Percentiles rank a stretch among this genome's conserved stretches.
These are phyloP conservation scores for Neurospora hispaniola DNA, from an alignment of 495 filamentous ascomycete genomes.

Conservation along the genomic window DNA sequence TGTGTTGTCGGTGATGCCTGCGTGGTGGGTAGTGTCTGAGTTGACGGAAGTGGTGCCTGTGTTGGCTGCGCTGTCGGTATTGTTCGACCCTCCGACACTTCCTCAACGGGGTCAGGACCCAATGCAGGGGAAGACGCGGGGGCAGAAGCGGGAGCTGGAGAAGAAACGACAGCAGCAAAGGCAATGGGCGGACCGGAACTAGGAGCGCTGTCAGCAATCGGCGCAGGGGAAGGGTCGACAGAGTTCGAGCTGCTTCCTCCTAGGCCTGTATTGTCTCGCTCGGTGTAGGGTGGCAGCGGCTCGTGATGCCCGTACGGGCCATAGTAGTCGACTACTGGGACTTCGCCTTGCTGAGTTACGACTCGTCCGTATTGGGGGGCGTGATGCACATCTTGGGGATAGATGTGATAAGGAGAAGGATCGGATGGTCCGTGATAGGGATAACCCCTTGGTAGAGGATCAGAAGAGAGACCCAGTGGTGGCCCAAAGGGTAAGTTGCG, in stretches of 20 bases:
- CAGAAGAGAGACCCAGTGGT: neutral
- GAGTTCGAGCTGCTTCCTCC: conserved; percentile 14
- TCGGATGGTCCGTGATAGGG: conserved; percentile 51
- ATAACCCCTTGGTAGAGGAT: neutral
- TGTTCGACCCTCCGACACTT: neutral
- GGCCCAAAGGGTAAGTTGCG: neutral
- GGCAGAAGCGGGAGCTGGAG: neutral
- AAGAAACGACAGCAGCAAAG: neutral
- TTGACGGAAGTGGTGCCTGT: neutral
- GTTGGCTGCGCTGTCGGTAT: neutral
- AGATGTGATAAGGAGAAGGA: conserved; percentile 85
- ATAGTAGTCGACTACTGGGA: neutral
- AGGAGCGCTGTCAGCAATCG: neutral
- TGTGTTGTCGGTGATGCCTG: neutral
- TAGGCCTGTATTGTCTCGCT: conserved; percentile 30
- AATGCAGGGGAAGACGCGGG: neutral
- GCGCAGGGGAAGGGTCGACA: neutral
- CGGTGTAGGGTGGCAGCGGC: conserved; percentile 77
- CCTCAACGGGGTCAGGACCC: neutral
- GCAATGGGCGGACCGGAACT: neutral
- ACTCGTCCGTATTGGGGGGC: neutral
- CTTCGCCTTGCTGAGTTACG: neutral
- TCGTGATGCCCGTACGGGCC: conserved; percentile 83
- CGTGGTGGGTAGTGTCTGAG: neutral
- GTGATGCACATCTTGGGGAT: conserved; percentile 54